Evolutionary conservation across 2,329 filamentous ascomycete genomes (phyloP), one percentile per base, ranked within the genome.

Genomic region (Colletotrichum scovillei): DNA sequence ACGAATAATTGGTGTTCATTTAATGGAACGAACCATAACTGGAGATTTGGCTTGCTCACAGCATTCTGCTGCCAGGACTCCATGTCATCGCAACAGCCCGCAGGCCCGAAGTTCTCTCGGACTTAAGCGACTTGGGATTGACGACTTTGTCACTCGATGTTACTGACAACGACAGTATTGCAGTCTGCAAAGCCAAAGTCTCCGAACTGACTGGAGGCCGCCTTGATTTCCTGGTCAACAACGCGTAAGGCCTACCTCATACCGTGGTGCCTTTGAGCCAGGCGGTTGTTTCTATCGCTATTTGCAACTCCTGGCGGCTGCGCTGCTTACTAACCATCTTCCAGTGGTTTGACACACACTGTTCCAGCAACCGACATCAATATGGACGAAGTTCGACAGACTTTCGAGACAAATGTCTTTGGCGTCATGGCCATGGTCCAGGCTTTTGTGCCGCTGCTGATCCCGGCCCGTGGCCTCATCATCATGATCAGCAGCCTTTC

Each of bases 211-310:
- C 87, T 2, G 84, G 84, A 9, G 88, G 88, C 16, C 86, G 81
- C 59, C 85, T 91, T 5, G 89, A 91, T 75, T 85, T 91, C 58
- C 86, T 91, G 22, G 84, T 91, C 62, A 91, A 91, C 80, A 91
- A 91, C 73, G 89, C 89, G 87, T 90, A 75, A 74, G 84, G 19
- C n/a, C 53, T n/a, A 26, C 46, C 22, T 26, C 24, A 14, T 4
- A 9, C 57, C n/a, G 19, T 22, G 30, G 42, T 19, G 16, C 8
- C n/a, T 19, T 49, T 19, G 42, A 49, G 42, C 42, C 57, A 38
- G 11, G 24, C 11, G 8, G 19, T 22, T 14, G 12, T 52, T 46
- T 46, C 35, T 12, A 53, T 24, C 3, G 19, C 16, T 19, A 19
- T 19, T 28, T 11, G 14, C 3, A 24, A 59, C 7, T 22, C 14